Evolutionary conservation across 306 rosid species (phyloP), one percentile per base, ranked within the genome.

Genomic region (Lithocarpus polystachyus): DNA sequence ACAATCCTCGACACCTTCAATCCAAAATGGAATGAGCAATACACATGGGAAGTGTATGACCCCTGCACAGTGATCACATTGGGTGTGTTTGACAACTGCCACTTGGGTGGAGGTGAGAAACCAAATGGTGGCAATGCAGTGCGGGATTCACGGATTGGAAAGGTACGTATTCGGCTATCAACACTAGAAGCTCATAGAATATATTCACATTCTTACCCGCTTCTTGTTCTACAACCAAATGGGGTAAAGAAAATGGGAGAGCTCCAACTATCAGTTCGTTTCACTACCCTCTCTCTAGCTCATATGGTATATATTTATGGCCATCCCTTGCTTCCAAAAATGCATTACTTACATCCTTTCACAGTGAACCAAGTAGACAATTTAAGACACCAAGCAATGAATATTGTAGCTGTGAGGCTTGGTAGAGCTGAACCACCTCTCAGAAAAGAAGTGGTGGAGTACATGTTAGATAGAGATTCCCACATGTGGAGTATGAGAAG

Each of bases 401-500:
- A 85, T 70, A 93, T 89, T 14, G 99, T 95, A 24, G 95, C 98
- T 1, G 35, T 26, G 24, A 89, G 96, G 84, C 96, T 95, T 1
- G 84, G 97, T 62, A 73, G 99, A 70, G 98, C 99, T 3, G 98
- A 95, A 79, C 99, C 99, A 6, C 94, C 98, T 22, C 86, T 93
- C 1, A 86, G 99, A 68, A 95, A 91, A 77, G 99, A 95, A 60
- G 94, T 90, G 31, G 92, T 95, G 24, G 99, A 95, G 81, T 95
- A 89, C 93, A 95, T 95, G 99, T 67, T 95, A 22, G 98, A 95
- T 75, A 92, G 91, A 22, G 99, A 95, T 82, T 95, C 99, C 12
- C 96, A 91, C 56, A 80, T 92, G 84, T 92, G 99, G 99, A 95
- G 99, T 82, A 93, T 95, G 98, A 90, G 99, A 78, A 89, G 96